Percentiles rank a stretch among this genome's conserved stretches.
phyloP scores from a whole-genome alignment of 345 rosid species.

The Eucalyptus erythrocorys region DNA sequence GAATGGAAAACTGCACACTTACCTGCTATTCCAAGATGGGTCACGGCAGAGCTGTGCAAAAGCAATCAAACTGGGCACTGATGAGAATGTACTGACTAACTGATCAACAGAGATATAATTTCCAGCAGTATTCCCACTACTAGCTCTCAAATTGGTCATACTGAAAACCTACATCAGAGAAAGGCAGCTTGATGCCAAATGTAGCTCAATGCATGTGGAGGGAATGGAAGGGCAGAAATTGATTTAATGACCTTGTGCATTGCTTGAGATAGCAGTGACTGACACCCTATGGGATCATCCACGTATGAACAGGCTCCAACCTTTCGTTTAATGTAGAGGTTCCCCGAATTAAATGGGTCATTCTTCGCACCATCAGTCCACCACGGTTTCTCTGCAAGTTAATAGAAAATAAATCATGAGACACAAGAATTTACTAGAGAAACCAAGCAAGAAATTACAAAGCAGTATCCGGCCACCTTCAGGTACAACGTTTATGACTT shows the following conservation, averaged over 20 bases:
- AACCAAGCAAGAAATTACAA: not conserved
- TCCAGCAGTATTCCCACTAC: conserved; percentile 16
- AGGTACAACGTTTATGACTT: conserved; percentile 70
- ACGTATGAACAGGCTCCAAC: conserved; percentile 96
- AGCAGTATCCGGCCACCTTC: conserved; percentile 41
- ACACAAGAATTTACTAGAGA: not conserved
- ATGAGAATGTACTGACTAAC: conserved; percentile 88
- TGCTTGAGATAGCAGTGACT: conserved; percentile 85
- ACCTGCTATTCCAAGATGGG: conserved; percentile 78
- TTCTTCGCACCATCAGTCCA: conserved; percentile 65
- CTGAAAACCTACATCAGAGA: conserved; percentile 58
- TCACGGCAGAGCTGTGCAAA: conserved; percentile 88
- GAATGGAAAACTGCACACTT: not conserved
- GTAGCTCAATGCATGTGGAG: not conserved
- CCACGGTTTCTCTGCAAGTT: conserved; percentile 69
- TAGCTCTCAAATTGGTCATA: conserved; percentile 32
- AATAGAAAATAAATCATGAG: not conserved
- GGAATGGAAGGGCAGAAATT: not conserved
- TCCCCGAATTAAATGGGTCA: conserved; percentile 79
- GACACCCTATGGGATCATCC: conserved; percentile 93
- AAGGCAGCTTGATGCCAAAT: not conserved
- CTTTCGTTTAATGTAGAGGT: conserved; percentile 81
- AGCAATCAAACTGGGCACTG: conserved; percentile 92
- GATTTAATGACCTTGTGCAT: conserved; percentile 77
- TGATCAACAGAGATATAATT: conserved; percentile 67